These are phyloP conservation scores for Pestalotiopsis sp. DNA, from an alignment of 2,329 filamentous ascomycete species.

Conservation along the genomic window DNA sequence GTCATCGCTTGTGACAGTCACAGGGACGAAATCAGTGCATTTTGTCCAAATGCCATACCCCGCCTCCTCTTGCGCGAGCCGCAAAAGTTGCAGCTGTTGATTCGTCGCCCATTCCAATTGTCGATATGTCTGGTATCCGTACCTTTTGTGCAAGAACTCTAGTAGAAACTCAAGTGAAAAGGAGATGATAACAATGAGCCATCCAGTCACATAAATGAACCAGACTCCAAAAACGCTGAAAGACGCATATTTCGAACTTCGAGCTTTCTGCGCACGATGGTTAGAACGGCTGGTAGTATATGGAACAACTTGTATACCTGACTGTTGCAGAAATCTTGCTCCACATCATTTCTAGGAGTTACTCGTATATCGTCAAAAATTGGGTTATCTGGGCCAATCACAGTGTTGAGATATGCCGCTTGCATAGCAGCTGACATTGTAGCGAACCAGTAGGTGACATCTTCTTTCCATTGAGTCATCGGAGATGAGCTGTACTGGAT, in stretches of 20 bases:
- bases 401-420: neutral
- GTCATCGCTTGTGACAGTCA: neutral
- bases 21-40: neutral
- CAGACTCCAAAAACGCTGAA: conserved; percentile 7
- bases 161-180: neutral
- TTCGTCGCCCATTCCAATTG: conserved; percentile 9
- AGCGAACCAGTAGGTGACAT: conserved; percentile 6
- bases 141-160: neutral
- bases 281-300: neutral
- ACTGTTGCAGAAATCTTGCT: conserved; percentile 3
- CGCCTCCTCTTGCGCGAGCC: conserved; percentile 1
- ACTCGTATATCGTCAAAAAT: neutral
- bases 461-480: neutral
- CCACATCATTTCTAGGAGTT: neutral
- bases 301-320: neutral
- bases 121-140: neutral
- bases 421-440: neutral
- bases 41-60: conserved; percentile 2
- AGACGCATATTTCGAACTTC: conserved; percentile 1
- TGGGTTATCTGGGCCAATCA: neutral
- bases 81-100: neutral
- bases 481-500: neutral
- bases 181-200: neutral
- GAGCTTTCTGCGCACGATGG: neutral
- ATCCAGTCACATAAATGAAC: neutral